These are phyloP conservation scores for Pseudofabraea citricarpa DNA, from an alignment of 2,329 filamentous ascomycete genomes.

Conservation along the genomic window DNA sequence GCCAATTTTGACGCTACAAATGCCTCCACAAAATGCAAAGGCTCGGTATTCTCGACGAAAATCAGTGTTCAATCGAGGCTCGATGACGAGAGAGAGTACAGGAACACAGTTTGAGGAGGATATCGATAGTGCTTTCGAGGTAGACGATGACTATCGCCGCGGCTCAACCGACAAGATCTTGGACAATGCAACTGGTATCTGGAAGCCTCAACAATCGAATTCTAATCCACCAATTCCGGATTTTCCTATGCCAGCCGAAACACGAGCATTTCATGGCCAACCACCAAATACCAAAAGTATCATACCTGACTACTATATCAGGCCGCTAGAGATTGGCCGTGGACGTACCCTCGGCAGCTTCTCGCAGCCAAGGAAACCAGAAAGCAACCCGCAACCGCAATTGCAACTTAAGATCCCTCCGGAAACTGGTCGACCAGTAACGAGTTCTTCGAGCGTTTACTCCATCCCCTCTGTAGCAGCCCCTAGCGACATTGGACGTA, in stretches of 20 bases:
- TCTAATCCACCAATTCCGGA: not conserved
- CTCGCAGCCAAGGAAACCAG: constrained; percentile 17
- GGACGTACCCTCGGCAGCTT: constrained; percentile 15
- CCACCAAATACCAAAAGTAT: constrained; percentile 2
- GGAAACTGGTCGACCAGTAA: constrained; percentile 4
- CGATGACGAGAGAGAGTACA: constrained; percentile 19
- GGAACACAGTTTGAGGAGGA: constrained; percentile 29
- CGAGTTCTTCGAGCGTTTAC: constrained; percentile 9
- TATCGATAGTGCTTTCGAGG: constrained; percentile 5
- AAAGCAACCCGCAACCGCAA: constrained; percentile 7
- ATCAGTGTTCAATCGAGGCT: constrained; percentile 3
- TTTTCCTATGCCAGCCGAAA: constrained; percentile 1
- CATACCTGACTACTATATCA: constrained; percentile 11
- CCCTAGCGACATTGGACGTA: constrained; percentile 2
- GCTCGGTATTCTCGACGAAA: constrained; percentile 9
- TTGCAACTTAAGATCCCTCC: constrained; percentile 9
- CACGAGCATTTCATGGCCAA: constrained; percentile 1
- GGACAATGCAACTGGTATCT: not conserved
- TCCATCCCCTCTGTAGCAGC: constrained; percentile 4
- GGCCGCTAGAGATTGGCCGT: constrained; percentile 6
- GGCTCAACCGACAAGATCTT: constrained; percentile 11
- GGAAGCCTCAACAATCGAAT: not conserved
- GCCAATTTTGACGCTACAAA: constrained; percentile 21
- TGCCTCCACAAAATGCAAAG: constrained; percentile 13
- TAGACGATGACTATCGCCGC: not conserved